These are phyloP conservation scores for Rhizoclosmatium sp. DNA, from an alignment of 192 early-diverging fungal genomes.

Conservation along the genomic window DNA sequence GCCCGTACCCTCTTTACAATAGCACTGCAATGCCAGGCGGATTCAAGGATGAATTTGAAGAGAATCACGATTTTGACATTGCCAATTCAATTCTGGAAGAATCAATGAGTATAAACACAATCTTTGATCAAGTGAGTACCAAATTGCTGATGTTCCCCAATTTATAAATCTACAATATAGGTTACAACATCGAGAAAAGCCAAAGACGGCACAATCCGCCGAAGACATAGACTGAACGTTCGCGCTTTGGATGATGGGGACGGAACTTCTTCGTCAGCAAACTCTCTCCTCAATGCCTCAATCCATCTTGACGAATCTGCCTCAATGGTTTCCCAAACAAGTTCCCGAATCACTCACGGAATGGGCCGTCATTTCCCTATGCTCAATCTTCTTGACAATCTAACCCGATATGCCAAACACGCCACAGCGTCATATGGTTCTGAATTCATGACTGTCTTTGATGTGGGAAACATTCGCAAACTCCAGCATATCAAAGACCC, in stretches of 20 bases:
- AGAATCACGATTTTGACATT: neutral
- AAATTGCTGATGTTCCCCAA: neutral
- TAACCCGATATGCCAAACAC: constrained; percentile 53
- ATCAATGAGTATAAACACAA: neutral
- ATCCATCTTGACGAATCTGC: neutral
- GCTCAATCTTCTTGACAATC: constrained; percentile 38
- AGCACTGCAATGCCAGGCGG: constrained; percentile 24
- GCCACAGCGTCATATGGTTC: constrained; percentile 54
- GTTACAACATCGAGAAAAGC: neutral
- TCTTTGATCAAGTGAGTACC: constrained; percentile 12
- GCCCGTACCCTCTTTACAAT: constrained; percentile 6
- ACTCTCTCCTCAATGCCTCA: neutral
- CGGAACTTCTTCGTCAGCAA: neutral
- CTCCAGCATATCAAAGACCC: constrained; percentile 42
- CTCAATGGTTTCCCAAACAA: neutral
- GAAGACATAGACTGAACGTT: constrained; percentile 9
- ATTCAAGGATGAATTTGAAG: constrained; percentile 20
- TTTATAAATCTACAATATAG: neutral
- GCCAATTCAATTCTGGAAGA: constrained; percentile 5
- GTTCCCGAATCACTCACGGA: neutral
- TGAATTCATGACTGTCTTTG: constrained; percentile 42
- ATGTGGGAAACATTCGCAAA: constrained; percentile 50
- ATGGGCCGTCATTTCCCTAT: constrained; percentile 43
- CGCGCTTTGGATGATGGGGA: neutral
- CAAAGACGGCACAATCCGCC: constrained; percentile 15